These are phyloP conservation scores for Arthrobotrys musiformis DNA, from an alignment of 2,329 filamentous ascomycete species.

Conservation along the genomic window DNA sequence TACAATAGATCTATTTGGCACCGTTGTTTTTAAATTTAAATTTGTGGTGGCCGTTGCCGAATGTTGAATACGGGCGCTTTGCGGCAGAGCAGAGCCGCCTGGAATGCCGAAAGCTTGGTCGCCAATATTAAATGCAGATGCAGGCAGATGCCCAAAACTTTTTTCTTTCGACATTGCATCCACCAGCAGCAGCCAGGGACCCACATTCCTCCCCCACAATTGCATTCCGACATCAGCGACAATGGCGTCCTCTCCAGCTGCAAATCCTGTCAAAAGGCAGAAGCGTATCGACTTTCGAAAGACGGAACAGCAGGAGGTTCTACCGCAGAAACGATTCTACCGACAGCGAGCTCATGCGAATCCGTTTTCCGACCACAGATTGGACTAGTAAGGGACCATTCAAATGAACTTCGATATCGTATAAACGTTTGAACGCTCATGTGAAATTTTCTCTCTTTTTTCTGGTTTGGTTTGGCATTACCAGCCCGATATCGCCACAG, in stretches of 20 bases:
- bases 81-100: not conserved
- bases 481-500: conserved; percentile 79
- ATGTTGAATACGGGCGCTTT: too few species aligned
- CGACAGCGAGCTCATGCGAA: conserved; percentile 96
- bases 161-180: conserved; percentile 27
- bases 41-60: conserved; percentile 8
- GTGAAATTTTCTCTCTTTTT: too few species aligned
- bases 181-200: conserved; percentile 11
- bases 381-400: conserved; percentile 77
- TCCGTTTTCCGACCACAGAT: conserved; percentile 91
- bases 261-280: conserved; percentile 42
- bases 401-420: not conserved
- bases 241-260: conserved; percentile 35
- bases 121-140: conserved; percentile 8
- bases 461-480: too few species aligned
- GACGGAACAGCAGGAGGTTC: conserved; percentile 57
- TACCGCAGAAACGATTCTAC: conserved; percentile 96
- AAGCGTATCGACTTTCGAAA: conserved; percentile 53
- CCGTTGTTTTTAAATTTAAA: too few species aligned
- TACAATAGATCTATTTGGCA: too few species aligned
- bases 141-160: conserved; percentile 8
- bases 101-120: not conserved
- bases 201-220: not conserved
- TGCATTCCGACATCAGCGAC: conserved; percentile 12
- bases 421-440: not conserved